Evolutionary conservation across 768 basidiomycete species (phyloP), one percentile per base, ranked within the genome.

Genomic region (Lenzites betulinus): DNA sequence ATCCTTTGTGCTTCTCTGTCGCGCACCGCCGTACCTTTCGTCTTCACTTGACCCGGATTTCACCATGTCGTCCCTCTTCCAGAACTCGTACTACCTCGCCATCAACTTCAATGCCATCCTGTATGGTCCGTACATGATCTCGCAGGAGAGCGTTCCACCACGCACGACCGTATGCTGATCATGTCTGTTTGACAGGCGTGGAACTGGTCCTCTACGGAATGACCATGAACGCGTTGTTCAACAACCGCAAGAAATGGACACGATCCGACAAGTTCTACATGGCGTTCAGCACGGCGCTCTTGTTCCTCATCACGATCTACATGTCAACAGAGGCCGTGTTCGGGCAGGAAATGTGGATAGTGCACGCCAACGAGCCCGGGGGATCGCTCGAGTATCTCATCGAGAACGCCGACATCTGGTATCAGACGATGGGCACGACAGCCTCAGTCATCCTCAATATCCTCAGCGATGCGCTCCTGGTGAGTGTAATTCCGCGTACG

Each of bases 401-500:
- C 3, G 38, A 61, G 33, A 57, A 76, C 49, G 49, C 61, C 23
- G 35, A 43, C 44, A 33, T 62, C 6, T 65, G 64, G 64, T 65
- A 65, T 35, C 60, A 65, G 48, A 65, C 60, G 8, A 54, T 65
- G 48, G 64, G 64, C 43, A 58, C 60, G 11, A 42, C 64, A 1
- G 38, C 64, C 8, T 46, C 56, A 11, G 53, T 65, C 20, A 26
- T 55, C 43, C 59, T 61, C 33, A 74, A 78, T 7, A 65, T 76
- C 11, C 57, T 79, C 63, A 72, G 72, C 7, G 77, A 79, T 36
- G 79, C 65, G 1, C 54, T 79, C 44, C 68, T 80, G 63, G 79
- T 80, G 52, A 47, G 75, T 57, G 7, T 44, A 7, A 2, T 7
- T n/a, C 49, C 43, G 43, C 22, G 38, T 39, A n/a, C n/a, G 38